Percentiles rank a stretch among this genome's conserved stretches.
These are phyloP conservation scores for Flaveria linearis DNA, from an alignment of 129 eudicot species.

Conservation along the genomic window DNA sequence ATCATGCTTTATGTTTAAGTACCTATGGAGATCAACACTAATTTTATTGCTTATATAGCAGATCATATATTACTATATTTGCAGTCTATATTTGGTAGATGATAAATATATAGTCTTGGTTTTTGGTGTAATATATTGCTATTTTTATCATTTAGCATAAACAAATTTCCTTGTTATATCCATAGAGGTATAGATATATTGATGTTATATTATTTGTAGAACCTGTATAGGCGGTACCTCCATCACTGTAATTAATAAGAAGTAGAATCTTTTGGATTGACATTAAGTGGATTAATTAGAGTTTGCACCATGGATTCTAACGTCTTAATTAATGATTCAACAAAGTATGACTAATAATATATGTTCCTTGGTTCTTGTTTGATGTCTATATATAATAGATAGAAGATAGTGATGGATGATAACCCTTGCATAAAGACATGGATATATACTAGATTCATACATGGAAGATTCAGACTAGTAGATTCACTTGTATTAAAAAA, in stretches of 20 bases:
- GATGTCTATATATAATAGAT: neutral
- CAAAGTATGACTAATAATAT: neutral
- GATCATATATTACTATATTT: neutral
- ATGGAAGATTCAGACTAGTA: neutral
- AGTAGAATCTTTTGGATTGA: neutral
- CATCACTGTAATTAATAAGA: neutral
- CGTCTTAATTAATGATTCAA: neutral
- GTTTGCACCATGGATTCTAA: neutral
- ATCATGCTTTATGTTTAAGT: slow-evolving; percentile 7
- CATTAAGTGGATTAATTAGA: neutral
- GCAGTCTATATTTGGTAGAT: neutral
- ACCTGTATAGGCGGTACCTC: slow-evolving; percentile 35
- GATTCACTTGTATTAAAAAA: neutral
- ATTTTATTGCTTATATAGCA: neutral
- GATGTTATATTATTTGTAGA: slow-evolving; percentile 22
- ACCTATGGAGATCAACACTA: neutral
- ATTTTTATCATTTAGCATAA: slow-evolving; percentile 9
- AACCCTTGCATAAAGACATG: neutral
- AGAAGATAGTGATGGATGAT: slow-evolving; percentile 10
- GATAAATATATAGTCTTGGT: slow-evolving; percentile 17
- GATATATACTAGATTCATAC: neutral
- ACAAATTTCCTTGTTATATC: slow-evolving; percentile 22
- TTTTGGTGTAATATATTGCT: slow-evolving; percentile 14
- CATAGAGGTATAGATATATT: neutral
- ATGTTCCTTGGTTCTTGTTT: slow-evolving; percentile 5